Conservation (phyloP, 2,329 filamentous ascomycete species). For the Fusarium austroafricanum region DNA sequence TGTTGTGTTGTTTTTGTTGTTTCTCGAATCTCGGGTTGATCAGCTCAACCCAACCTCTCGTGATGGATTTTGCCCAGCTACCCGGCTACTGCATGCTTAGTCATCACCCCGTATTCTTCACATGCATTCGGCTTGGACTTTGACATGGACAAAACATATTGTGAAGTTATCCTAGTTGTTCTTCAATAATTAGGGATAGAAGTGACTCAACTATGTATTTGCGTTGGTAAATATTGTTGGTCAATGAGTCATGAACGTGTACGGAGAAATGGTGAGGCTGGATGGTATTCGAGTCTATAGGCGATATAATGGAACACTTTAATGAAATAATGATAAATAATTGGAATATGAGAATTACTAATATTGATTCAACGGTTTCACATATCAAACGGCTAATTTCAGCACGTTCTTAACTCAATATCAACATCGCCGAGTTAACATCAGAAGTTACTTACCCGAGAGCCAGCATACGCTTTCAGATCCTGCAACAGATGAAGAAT, state of each 20-base stretch:
- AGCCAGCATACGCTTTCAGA: neutral
- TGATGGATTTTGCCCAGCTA: conserved; percentile 28
- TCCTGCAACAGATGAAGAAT: neutral
- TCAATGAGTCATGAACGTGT: neutral
- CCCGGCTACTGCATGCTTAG: conserved; percentile 23
- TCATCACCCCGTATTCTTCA: conserved; percentile 26
- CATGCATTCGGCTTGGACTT: neutral
- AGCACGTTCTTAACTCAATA: neutral
- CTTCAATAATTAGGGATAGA: neutral
- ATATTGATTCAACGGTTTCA: neutral
- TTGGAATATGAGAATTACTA: neutral
- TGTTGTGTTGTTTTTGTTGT: conserved; percentile 1
- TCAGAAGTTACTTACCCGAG: neutral
- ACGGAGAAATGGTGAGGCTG: neutral
- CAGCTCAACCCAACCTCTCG: conserved; percentile 15
- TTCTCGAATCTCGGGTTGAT: conserved; percentile 5
- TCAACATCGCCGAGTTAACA: neutral
- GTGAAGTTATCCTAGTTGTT: neutral
- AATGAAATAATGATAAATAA: neutral
- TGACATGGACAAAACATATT: neutral
- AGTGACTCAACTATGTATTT: neutral
- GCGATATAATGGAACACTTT: too few relatives aligned
- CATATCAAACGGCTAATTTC: neutral
- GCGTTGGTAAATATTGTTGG: neutral
- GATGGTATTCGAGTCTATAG: too few relatives aligned